phyloP scores from a whole-genome alignment of 495 filamentous ascomycete species.

The Pseudoneurospora amorphoporcata region DNA sequence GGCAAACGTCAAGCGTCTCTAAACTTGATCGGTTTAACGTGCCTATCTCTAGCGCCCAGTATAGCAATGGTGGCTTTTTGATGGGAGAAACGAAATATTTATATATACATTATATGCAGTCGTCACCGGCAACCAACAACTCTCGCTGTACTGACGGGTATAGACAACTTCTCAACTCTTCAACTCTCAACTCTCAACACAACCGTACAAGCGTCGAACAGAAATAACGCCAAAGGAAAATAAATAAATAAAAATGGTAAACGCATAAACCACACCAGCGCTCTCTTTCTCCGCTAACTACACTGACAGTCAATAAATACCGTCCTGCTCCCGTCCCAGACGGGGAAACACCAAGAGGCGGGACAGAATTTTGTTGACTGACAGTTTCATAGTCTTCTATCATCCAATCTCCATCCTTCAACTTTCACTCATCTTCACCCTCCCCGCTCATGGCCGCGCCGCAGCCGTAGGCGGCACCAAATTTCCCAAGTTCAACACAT shows the following conservation, averaged over 20 bases:
- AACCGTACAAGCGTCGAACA: background rate
- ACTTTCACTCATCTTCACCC: background rate
- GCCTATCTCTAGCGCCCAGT: background rate
- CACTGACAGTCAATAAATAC: no score
- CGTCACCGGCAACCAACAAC: background rate
- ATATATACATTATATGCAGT: background rate
- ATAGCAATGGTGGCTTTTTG: background rate
- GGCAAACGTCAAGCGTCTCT: background rate
- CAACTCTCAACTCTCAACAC: background rate
- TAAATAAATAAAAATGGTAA: no score
- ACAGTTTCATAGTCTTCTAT: background rate
- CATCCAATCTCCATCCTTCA: background rate
- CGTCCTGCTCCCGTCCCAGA: no score
- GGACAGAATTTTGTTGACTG: no score
- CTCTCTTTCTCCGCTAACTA: background rate
- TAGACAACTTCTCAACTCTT: background rate
- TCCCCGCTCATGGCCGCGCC: background rate
- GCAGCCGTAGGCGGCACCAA: slow-evolving; percentile 16
- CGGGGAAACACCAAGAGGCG: no score
- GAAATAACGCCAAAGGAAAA: background rate
- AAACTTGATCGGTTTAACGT: background rate
- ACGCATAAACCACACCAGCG: background rate
- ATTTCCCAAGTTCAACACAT: slow-evolving; percentile 25
- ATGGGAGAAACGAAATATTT: background rate
- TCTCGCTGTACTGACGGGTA: background rate